A percentile compares a stretch with the other conserved stretches of the same genome.
Conservation (phyloP, 1,284 basidiomycete genomes). For the Fomitopsis pinicola region DNA sequence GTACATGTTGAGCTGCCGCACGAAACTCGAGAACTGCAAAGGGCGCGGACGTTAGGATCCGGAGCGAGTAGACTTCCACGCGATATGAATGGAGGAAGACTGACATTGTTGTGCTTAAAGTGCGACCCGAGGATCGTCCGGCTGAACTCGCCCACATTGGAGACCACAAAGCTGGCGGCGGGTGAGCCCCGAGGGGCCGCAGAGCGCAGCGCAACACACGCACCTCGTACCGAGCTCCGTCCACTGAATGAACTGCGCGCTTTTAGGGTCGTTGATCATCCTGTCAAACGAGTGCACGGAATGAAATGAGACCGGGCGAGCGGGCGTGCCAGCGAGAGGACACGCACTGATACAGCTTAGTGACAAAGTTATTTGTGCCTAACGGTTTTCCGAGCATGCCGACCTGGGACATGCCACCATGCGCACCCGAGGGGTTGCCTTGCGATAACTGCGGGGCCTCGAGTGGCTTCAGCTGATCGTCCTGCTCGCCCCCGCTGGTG, state of each 20-base stretch:
- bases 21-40: constrained; percentile 79
- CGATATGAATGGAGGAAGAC: constrained; percentile 21
- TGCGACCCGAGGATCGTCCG: constrained; percentile 75
- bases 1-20: constrained; percentile 89
- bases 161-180: constrained; percentile 64
- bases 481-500: constrained; percentile 43
- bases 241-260: constrained; percentile 73
- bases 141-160: constrained; percentile 80
- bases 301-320: neutral
- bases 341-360: constrained; percentile 77
- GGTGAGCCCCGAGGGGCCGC: neutral
- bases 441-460: constrained; percentile 16
- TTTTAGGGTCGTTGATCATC: constrained; percentile 80
- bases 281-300: constrained; percentile 30
- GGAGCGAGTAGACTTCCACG: constrained; percentile 8
- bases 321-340: constrained; percentile 1
- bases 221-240: constrained; percentile 71
- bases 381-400: constrained; percentile 59
- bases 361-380: constrained; percentile 78
- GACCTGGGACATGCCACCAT: constrained; percentile 30
- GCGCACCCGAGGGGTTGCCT: constrained; percentile 3
- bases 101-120: constrained; percentile 80
- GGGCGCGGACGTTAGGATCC: constrained; percentile 1
- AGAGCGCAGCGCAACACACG: constrained; percentile 2
- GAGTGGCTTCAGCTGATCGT: constrained; percentile 30